These are phyloP conservation scores for Grigorovia humatica DNA, from an alignment of 805 yeast species.

Conservation along the genomic window DNA sequence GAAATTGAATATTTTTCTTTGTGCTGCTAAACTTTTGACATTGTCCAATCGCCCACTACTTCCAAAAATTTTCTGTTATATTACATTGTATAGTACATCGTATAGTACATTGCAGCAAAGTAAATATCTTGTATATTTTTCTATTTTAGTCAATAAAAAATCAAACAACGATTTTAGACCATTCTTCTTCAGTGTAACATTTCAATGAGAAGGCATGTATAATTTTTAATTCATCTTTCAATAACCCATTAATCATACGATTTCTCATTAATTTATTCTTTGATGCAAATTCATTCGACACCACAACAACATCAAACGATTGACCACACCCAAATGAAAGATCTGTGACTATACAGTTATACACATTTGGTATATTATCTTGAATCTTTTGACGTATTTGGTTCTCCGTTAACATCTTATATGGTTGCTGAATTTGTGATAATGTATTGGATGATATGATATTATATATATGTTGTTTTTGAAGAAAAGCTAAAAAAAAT, in stretches of 20 bases:
- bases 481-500: too few relatives aligned
- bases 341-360: slow-evolving; percentile 29
- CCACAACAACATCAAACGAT: slow-evolving; percentile 89
- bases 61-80: not conserved
- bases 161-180: slow-evolving; percentile 38
- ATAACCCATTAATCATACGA: slow-evolving; percentile 66
- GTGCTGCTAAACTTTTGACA: too few relatives aligned
- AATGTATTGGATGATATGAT: not conserved
- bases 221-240: slow-evolving; percentile 72
- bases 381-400: slow-evolving; percentile 19
- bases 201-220: slow-evolving; percentile 96
- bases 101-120: not conserved
- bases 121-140: not conserved
- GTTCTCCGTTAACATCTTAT: slow-evolving; percentile 15
- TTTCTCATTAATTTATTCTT: slow-evolving; percentile 82
- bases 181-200: slow-evolving; percentile 80
- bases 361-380: slow-evolving; percentile 18
- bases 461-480: not conserved
- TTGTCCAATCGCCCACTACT: too few relatives aligned
- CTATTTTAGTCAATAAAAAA: not conserved
- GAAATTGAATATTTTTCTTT: too few relatives aligned
- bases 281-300: slow-evolving; percentile 57
- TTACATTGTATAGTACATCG: not conserved
- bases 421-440: too few relatives aligned
- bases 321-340: slow-evolving; percentile 92